Evolutionary conservation across 805 yeast species (phyloP).

Genomic region (Kazachstania kunashirensis): DNA sequence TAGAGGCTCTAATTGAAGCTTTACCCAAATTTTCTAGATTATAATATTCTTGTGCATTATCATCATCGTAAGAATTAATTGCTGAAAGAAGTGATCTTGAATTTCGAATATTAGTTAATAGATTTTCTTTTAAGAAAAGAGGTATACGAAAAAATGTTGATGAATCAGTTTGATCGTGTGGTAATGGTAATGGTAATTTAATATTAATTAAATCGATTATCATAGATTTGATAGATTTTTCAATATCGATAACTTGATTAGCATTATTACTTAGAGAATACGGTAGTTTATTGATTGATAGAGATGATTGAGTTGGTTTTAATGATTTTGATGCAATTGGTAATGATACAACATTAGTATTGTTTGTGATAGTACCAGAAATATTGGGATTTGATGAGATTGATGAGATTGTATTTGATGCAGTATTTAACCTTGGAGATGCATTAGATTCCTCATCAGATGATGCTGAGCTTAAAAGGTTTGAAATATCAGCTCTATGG

Average conservation of each 20-base stretch:
- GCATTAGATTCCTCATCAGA: background rate
- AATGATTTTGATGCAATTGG: background rate
- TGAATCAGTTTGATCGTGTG: background rate
- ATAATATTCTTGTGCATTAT: conserved; percentile 25
- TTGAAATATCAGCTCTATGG: background rate
- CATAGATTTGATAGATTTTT: conserved; percentile 1
- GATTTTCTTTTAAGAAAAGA: conserved; percentile 28
- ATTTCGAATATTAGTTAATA: conserved; percentile 43
- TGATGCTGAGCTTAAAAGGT: too few relatives aligned
- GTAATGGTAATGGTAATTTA: conserved; percentile 2
- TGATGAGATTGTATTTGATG: background rate
- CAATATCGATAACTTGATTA: background rate
- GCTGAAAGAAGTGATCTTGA: conserved; percentile 46
- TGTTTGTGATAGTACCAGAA: background rate
- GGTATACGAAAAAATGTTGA: conserved; percentile 7
- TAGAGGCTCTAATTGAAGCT: conserved; percentile 42
- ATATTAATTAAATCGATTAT: conserved; percentile 2
- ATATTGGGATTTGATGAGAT: background rate
- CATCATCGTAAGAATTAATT: conserved; percentile 28
- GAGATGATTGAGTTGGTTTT: background rate
- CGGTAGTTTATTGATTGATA: background rate
- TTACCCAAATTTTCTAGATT: conserved; percentile 52
- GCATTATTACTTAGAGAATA: too few relatives aligned
- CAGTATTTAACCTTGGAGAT: background rate
- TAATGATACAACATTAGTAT: background rate